A percentile compares a stretch with the other conserved stretches of the same genome.
Conservation (phyloP, 495 filamentous ascomycete genomes). For the Talaromyces proteolyticus region DNA sequence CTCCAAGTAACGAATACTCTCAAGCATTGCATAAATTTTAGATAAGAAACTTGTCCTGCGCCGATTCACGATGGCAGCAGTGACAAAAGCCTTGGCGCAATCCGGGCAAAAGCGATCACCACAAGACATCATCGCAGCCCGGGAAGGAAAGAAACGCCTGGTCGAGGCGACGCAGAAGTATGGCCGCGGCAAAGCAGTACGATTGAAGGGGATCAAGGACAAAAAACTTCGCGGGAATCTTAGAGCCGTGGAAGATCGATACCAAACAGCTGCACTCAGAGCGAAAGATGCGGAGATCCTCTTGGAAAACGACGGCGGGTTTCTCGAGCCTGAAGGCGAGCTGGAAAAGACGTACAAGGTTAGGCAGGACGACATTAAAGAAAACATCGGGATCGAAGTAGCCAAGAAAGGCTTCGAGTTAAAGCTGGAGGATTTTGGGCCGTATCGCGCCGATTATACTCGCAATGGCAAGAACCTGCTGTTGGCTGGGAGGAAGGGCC, state of each 20-base stretch:
- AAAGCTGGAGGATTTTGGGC: constrained; percentile 74
- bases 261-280: constrained; percentile 70
- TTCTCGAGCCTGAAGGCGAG: constrained; percentile 81
- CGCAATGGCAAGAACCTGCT: constrained; percentile 81
- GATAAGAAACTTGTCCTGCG: background rate
- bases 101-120: background rate
- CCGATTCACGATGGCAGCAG: constrained; percentile 2
- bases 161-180: constrained; percentile 71
- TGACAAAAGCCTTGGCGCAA: background rate
- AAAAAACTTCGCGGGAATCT: constrained; percentile 86
- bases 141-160: constrained; percentile 32
- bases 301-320: constrained; percentile 79
- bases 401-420: constrained; percentile 91
- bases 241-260: constrained; percentile 69
- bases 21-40: no score
- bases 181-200: constrained; percentile 71
- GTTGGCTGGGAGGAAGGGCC: constrained; percentile 84
- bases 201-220: constrained; percentile 56
- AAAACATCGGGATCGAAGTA: constrained; percentile 69
- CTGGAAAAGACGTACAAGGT: constrained; percentile 90
- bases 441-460: constrained; percentile 82
- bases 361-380: constrained; percentile 76
- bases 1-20: no score
- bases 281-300: constrained; percentile 95
- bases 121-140: constrained; percentile 6